Evolutionary conservation across 73 alveolate species (phyloP), one percentile per base, ranked within the genome.

Genomic region (Stentor coeruleus): DNA sequence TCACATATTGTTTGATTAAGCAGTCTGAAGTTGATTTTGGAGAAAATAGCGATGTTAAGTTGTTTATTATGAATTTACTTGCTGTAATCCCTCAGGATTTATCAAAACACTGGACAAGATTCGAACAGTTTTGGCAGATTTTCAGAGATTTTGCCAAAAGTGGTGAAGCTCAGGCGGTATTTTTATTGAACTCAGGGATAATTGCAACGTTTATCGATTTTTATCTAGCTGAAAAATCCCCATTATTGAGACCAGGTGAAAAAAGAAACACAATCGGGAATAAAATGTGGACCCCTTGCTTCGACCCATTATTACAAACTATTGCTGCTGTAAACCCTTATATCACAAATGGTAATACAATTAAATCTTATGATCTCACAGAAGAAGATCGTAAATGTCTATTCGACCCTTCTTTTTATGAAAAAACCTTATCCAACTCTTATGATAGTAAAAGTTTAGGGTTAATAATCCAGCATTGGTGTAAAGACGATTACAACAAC

Each of bases 41-140:
- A 28, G 79, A 66, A 20, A 66, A 66, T 31, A 28, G 49, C 15
- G 37, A 20, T 1, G 79, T 31, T 14, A 66, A 66, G 37, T 14
- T 66, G 26, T 66, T 66, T 66, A 33, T 66, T 20, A 15, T 11
- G 40, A 26, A 31, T 2, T 31, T 66, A 33, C 33, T 66, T 37
- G 33, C 11, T 20, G 20, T 66, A 15, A 66, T 66, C 31, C 81
- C 86, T 35, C 90, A 82, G 40, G 58, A 82, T 59, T 94, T 77
- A 3, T 91, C 98, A 20, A 91, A 91, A 86, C 87, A 83, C 59
- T 93, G 98, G 98, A 72, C 91, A 40, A 77, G 91, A 38, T 88
- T 93, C 81, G 95, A 93, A 31, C 84, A 88, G 14, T 87, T 88
- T 87, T 84, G 89, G 77, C 84, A 91, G 37, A 35, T 93, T 58